phyloP scores from a whole-genome alignment of 2,329 filamentous ascomycete species.

The Cryphonectria radicalis region DNA sequence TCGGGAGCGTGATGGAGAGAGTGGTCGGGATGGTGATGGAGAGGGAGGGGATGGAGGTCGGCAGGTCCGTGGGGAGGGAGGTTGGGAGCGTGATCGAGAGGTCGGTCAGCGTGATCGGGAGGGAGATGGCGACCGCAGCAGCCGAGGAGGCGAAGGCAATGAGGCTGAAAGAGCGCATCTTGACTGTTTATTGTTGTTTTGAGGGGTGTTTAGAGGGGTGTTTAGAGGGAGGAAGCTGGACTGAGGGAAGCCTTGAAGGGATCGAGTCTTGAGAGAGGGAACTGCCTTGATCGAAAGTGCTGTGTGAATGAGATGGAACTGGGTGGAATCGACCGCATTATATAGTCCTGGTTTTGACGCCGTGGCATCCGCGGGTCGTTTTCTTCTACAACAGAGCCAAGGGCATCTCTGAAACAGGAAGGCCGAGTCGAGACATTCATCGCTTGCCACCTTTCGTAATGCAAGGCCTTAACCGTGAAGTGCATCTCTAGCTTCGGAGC shows the following conservation, averaged over 20 bases:
- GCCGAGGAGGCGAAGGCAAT: conserved; percentile 11
- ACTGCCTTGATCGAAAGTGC: background rate
- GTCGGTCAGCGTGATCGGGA: background rate
- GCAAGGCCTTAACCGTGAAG: background rate
- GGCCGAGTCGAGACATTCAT: background rate
- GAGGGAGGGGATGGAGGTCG: background rate
- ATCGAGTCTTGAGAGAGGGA: background rate
- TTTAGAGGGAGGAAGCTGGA: background rate
- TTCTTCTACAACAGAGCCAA: background rate
- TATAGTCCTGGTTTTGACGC: background rate
- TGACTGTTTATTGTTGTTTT: background rate
- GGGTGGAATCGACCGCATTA: background rate
- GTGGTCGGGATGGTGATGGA: background rate
- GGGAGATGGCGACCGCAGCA: conserved; percentile 7
- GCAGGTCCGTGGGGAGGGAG: conserved; percentile 1
- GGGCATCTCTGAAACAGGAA: background rate
- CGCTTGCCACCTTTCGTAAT: background rate
- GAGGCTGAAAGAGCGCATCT: background rate
- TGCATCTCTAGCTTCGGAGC: background rate
- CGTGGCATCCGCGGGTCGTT: background rate
- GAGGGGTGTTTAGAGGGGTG: background rate
- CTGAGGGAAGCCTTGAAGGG: background rate
- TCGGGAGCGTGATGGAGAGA: background rate
- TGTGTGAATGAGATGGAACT: background rate
- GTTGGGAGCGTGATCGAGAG: conserved; percentile 4